A percentile compares a stretch with the other conserved stretches of the same genome.
These are phyloP conservation scores for Xylariaceae sp. DNA, from an alignment of 2,329 filamentous ascomycete species.

Conservation along the genomic window DNA sequence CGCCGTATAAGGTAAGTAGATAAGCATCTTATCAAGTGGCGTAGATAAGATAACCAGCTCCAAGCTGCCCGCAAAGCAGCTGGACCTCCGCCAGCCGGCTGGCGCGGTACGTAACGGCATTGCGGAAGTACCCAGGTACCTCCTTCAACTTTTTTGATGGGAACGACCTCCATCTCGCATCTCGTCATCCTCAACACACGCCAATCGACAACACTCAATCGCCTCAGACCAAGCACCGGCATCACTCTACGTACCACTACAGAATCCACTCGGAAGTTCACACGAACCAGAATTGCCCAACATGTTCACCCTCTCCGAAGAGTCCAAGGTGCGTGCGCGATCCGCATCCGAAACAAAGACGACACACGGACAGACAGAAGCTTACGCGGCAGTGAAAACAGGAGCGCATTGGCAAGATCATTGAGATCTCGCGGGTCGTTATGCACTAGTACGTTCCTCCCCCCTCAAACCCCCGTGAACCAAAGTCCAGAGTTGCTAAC, in stretches of 20 bases:
- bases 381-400: constrained; percentile 35
- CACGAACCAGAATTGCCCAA: constrained; percentile 25
- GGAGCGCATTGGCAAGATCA: constrained; percentile 97
- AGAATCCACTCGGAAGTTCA: neutral
- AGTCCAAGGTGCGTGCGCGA: constrained; percentile 71
- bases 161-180: constrained; percentile 3
- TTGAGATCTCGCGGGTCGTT: constrained; percentile 87
- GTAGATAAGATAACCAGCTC: neutral
- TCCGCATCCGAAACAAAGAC: neutral
- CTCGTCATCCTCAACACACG: constrained; percentile 8
- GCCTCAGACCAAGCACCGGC: neutral
- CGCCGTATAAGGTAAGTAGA: no score
- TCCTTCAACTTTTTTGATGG: constrained; percentile 7
- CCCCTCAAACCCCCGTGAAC: neutral
- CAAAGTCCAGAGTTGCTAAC: neutral
- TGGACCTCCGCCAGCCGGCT: neutral
- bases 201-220: neutral
- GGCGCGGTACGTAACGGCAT: neutral
- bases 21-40: neutral
- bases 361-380: constrained; percentile 6
- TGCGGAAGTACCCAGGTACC: neutral
- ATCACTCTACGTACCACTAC: neutral
- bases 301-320: constrained; percentile 77
- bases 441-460: constrained; percentile 79
- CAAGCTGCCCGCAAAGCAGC: neutral